Base-by-base conservation (phyloP, 805 yeast species). In the Suhomyces faveliae region DNA sequence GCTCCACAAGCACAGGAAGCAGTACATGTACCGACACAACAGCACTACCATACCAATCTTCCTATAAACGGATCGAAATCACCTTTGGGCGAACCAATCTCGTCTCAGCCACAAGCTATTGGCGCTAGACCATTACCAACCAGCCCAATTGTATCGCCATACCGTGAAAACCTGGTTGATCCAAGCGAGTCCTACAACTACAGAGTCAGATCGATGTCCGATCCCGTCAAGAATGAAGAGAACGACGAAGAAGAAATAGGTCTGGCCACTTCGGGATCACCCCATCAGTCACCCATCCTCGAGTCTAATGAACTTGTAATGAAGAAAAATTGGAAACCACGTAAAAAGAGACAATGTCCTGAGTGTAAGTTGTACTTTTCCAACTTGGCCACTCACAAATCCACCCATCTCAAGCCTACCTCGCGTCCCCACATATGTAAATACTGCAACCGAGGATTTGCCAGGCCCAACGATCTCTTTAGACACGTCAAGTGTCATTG, bases 401-500 rank as follows among this genome's bases (percentile, higher is more conserved):
- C 90, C 1, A 86, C 89, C 13, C 96, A 87, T 63, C 65, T 84
- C 43, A 81, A 83, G 46, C 87, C 85, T 9, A 79, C 83, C 17
- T 74, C 82, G 12, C 76, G 95, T 50, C 96, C 96, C 0, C 92
- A 84, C 61, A 73, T 81, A 40, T 90, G 97, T 66, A 74, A 79
- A 37, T 79, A 83, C 27, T 90, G 97, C 64, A 74, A 79, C 35
- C 80, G 96, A 50, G 96, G 96, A 2, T 90, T 90, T 68, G 88
- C 94, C 12, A 76, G 97, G 50, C 85, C 91, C 38, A 91, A 91
- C 63, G 97, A 90, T 63, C 71, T 91, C 55, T 79, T 85, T 54
- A 77, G 97, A 51, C 97, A 90, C 64, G 82, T 84, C 58, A 89
- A 88, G 66, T 79, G 92, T 49, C 97, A 90, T 64, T 80, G 90